These are phyloP conservation scores for Mortierella antarctica DNA, from an alignment of 192 early-diverging fungal genomes.

Conservation along the genomic window DNA sequence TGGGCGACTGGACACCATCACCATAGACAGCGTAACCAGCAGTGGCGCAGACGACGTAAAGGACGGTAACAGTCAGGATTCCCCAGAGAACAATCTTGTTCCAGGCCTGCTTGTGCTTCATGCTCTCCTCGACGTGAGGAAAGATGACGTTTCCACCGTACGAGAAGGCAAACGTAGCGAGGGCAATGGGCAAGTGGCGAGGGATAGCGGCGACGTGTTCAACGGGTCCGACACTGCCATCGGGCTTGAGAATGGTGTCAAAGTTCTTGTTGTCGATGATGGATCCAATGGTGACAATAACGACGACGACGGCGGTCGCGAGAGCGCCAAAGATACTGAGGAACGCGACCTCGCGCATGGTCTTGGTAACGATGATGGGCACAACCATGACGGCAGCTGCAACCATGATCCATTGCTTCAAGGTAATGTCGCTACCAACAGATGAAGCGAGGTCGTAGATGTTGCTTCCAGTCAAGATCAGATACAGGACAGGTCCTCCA, in stretches of 20 bases:
- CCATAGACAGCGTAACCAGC: slow-evolving; percentile 77
- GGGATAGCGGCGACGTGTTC: slow-evolving; percentile 57
- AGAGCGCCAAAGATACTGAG: slow-evolving; percentile 70
- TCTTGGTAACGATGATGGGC: slow-evolving; percentile 73
- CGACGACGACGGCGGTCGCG: slow-evolving; percentile 70
- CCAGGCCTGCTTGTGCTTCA: slow-evolving; percentile 71
- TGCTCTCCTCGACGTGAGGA: slow-evolving; percentile 77
- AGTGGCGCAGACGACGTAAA: slow-evolving; percentile 72
- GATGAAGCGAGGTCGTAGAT: slow-evolving; percentile 61
- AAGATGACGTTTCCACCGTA: slow-evolving; percentile 81
- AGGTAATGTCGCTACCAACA: slow-evolving; percentile 51
- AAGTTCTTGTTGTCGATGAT: slow-evolving; percentile 61
- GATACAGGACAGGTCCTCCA: slow-evolving; percentile 67
- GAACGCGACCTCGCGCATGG: slow-evolving; percentile 76
- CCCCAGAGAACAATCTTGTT: slow-evolving; percentile 64
- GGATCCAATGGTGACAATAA: slow-evolving; percentile 65
- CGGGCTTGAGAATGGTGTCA: slow-evolving; percentile 12
- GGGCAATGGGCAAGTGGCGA: slow-evolving; percentile 68
- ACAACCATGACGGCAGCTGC: slow-evolving; percentile 64
- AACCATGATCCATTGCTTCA: slow-evolving; percentile 69
- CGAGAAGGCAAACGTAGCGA: slow-evolving; percentile 75
- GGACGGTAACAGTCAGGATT: slow-evolving; percentile 63
- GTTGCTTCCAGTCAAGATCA: slow-evolving; percentile 75
- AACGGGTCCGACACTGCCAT: slow-evolving; percentile 10
- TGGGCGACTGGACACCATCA: slow-evolving; percentile 63